Conservation (phyloP, 139 green algal species). For the Micractinium sp. region DNA sequence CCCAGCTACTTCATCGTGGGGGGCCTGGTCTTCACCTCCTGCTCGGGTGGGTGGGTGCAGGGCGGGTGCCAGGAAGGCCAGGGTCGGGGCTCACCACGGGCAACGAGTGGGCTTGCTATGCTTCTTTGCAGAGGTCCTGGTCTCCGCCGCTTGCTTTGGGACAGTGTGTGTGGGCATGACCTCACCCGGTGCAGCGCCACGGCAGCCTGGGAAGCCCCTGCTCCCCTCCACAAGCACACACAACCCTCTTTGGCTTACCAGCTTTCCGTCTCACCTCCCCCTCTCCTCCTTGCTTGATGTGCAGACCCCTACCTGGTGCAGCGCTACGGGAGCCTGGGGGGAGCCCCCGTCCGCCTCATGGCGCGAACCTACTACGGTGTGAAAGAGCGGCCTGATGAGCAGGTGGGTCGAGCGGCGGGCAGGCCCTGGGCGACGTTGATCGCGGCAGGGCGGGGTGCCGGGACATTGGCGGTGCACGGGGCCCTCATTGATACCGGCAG, state of each 20-base stretch:
- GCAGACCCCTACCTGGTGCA: constrained; percentile 46
- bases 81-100: too few relatives aligned
- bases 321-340: constrained; percentile 39
- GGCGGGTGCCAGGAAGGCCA: too few relatives aligned
- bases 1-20: constrained; percentile 44
- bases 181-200: background rate
- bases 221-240: too few relatives aligned
- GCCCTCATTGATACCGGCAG: too few relatives aligned
- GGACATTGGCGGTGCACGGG: too few relatives aligned
- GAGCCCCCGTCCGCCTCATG: constrained; percentile 40
- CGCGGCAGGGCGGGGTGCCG: too few relatives aligned
- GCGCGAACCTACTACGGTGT: constrained; percentile 27
- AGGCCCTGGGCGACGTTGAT: too few relatives aligned
- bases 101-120: too few relatives aligned
- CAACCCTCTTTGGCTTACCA: background rate
- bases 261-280: too few relatives aligned
- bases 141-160: background rate
- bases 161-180: background rate
- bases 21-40: constrained; percentile 44
- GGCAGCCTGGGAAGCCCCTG: background rate
- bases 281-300: too few relatives aligned
- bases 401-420: too few relatives aligned
- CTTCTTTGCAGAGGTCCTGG: too few relatives aligned
- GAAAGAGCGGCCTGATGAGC: constrained; percentile 6
- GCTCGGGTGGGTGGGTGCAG: background rate